Evolutionary conservation across 2,329 filamentous ascomycete genomes (phyloP).

Genomic region (Ascochyta fabae): DNA sequence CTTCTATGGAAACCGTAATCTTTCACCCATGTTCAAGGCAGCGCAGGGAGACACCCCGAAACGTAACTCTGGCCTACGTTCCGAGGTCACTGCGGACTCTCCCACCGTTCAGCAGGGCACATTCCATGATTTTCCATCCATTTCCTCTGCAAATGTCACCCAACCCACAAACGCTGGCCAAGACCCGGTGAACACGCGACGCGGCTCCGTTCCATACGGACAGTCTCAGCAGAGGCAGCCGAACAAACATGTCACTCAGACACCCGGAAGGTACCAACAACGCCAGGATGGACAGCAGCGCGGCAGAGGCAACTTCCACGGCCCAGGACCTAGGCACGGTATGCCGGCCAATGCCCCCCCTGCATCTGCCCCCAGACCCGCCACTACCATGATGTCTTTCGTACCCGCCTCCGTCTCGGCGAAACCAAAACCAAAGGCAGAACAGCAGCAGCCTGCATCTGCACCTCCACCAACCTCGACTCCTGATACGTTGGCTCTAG

Average conservation of each 20-base stretch:
- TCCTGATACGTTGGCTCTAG: constrained; percentile 36
- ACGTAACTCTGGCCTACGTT: constrained; percentile 53
- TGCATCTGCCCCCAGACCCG: constrained; percentile 27
- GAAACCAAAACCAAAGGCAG: constrained; percentile 31
- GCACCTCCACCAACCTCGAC: constrained; percentile 25
- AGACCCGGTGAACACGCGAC: constrained; percentile 25
- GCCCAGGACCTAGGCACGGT: constrained; percentile 14
- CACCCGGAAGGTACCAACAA: constrained; percentile 33
- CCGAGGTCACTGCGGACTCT: constrained; percentile 49
- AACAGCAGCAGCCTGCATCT: constrained; percentile 30
- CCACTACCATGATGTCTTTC: constrained; percentile 42
- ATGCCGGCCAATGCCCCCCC: constrained; percentile 24
- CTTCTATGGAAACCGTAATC: constrained; percentile 55
- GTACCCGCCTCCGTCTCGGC: constrained; percentile 47
- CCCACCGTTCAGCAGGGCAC: constrained; percentile 31
- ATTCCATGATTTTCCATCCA: constrained; percentile 35
- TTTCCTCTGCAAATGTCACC: constrained; percentile 22
- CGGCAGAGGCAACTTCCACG: constrained; percentile 22
- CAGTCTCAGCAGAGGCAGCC: constrained; percentile 33
- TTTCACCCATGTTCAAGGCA: constrained; percentile 58
- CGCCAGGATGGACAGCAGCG: constrained; percentile 34
- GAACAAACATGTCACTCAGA: constrained; percentile 31
- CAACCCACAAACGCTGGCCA: constrained; percentile 25
- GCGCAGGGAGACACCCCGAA: constrained; percentile 51
- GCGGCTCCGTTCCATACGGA: constrained; percentile 36